A percentile compares a stretch with the other conserved stretches of the same genome.
Evolutionary conservation across 1,284 basidiomycete species (phyloP).

Genomic region (Sporisorium iseilematis-ciliati): DNA sequence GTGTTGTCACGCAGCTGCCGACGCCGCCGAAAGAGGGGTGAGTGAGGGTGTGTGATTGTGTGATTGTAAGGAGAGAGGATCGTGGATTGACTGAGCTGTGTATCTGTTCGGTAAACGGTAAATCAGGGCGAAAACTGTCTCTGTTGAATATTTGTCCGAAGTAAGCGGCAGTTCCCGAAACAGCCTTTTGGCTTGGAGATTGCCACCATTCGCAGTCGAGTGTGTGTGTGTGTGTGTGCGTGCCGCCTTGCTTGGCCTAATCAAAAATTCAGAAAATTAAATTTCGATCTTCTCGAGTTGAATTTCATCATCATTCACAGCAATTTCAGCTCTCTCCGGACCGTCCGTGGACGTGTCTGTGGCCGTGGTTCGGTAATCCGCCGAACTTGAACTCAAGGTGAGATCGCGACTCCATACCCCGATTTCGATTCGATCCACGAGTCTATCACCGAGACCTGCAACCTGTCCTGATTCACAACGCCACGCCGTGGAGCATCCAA

Average conservation of each 20-base stretch:
- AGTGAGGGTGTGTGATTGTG: not conserved
- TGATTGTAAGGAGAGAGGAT: not conserved
- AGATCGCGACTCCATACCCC: not conserved
- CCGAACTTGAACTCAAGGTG: not conserved
- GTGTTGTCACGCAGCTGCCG: not conserved
- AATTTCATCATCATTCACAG: slow-evolving; percentile 4
- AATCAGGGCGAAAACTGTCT: slow-evolving; percentile 13
- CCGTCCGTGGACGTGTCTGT: not conserved
- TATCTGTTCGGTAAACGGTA: too few species aligned
- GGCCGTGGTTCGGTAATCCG: not conserved
- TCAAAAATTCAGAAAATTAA: not conserved
- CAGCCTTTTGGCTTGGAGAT: not conserved
- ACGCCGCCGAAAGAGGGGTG: not conserved
- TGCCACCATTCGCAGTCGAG: not conserved
- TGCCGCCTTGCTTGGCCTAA: slow-evolving; percentile 2
- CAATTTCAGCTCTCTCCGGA: not conserved
- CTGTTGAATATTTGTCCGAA: slow-evolving; percentile 16
- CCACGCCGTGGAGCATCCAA: not conserved
- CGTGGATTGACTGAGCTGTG: slow-evolving; percentile 1
- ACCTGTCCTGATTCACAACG: not conserved
- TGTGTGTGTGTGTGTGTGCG: not conserved
- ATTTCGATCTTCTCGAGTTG: slow-evolving; percentile 1
- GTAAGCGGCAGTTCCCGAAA: slow-evolving; percentile 38
- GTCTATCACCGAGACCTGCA: slow-evolving; percentile 2
- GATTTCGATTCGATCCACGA: slow-evolving; percentile 1